Percentiles rank a stretch among this genome's conserved stretches.
Conservation (phyloP, 2,329 filamentous ascomycete species). For the Elsinoe perseae region DNA sequence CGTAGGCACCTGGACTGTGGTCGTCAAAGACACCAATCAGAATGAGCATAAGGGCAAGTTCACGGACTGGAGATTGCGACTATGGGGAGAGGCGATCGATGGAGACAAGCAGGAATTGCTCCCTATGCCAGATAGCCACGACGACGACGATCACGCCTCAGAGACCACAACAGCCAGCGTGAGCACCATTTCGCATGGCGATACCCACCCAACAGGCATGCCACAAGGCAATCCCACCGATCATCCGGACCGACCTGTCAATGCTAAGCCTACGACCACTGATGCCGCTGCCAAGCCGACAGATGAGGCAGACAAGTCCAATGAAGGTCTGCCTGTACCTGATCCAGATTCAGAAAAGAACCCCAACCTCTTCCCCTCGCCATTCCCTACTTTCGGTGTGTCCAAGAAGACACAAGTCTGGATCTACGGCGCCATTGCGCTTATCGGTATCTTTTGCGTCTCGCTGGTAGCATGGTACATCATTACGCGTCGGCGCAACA, state of each 20-base stretch:
- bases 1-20: constrained; percentile 80
- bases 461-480: constrained; percentile 76
- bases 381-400: constrained; percentile 83
- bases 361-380: constrained; percentile 64
- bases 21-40: constrained; percentile 74
- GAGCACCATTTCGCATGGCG: constrained; percentile 50
- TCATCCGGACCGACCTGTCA: constrained; percentile 48
- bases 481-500: constrained; percentile 57
- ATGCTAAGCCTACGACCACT: constrained; percentile 46
- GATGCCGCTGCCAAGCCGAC: constrained; percentile 22
- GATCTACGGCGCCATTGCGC: constrained; percentile 81
- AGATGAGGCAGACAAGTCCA: constrained; percentile 22
- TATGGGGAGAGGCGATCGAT: constrained; percentile 88
- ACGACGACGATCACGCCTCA: constrained; percentile 72
- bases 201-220: constrained; percentile 41
- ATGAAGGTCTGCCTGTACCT: constrained; percentile 26
- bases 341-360: constrained; percentile 31
- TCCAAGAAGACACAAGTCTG: constrained; percentile 81
- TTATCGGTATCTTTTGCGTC: constrained; percentile 77
- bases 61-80: constrained; percentile 83
- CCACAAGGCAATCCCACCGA: constrained; percentile 39
- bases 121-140: constrained; percentile 73
- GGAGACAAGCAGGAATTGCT: constrained; percentile 62
- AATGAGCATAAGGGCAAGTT: constrained; percentile 74
- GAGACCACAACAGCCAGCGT: constrained; percentile 48